Evolutionary conservation across 257 asterid species (phyloP).

Genomic region (Parsonsia alboflavescens): DNA sequence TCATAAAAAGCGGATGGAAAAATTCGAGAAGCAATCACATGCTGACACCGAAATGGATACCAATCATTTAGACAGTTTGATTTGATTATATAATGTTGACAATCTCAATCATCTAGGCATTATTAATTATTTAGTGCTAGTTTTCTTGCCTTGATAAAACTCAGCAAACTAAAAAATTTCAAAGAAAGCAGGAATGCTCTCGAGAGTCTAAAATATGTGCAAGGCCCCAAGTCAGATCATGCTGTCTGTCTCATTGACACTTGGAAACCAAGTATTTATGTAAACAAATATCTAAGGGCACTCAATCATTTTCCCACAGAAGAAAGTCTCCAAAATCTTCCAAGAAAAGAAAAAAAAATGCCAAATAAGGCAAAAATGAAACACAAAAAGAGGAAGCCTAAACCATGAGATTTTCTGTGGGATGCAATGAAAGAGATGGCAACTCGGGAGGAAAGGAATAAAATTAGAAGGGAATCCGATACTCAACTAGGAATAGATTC

Average conservation of each 20-base stretch:
- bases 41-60: not conserved
- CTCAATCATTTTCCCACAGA: not conserved
- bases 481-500: not conserved
- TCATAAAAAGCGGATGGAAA: not conserved
- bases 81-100: conserved; percentile 3
- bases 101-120: not conserved
- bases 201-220: not conserved
- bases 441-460: not conserved
- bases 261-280: not conserved
- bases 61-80: not conserved
- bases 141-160: conserved; percentile 16
- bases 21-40: conserved; percentile 4
- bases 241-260: not conserved
- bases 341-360: not conserved
- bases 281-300: no score
- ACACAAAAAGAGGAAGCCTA: not conserved
- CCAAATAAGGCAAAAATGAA: not conserved
- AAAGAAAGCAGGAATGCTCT: not conserved
- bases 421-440: not conserved
- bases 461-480: no score
- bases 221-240: not conserved
- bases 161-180: conserved; percentile 1
- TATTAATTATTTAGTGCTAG: not conserved
- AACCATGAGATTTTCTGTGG: not conserved
- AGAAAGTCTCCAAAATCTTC: not conserved